Evolutionary conservation across 345 rosid genomes (phyloP).

Genomic region (Populus ilicifolia): DNA sequence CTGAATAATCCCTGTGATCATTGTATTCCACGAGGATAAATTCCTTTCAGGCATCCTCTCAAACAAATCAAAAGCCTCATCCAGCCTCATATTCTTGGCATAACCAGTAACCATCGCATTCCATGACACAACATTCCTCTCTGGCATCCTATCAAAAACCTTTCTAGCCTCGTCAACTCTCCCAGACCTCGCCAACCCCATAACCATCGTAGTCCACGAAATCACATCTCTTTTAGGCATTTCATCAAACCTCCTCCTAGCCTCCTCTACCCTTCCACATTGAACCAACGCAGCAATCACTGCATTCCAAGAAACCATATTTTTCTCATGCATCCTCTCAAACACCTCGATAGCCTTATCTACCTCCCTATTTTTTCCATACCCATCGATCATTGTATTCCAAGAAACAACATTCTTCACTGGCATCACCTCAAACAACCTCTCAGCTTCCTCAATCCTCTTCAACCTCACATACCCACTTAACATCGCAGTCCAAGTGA

Average conservation of each 20-base stretch:
- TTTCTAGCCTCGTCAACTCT: constrained; percentile 59
- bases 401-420: constrained; percentile 54
- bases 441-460: constrained; percentile 50
- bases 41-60: constrained; percentile 57
- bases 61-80: constrained; percentile 56
- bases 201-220: constrained; percentile 64
- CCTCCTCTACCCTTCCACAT: constrained; percentile 60
- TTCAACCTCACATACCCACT: constrained; percentile 49
- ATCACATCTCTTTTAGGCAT: constrained; percentile 65
- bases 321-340: constrained; percentile 57
- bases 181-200: constrained; percentile 55
- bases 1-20: constrained; percentile 59
- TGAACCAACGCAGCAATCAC: constrained; percentile 44
- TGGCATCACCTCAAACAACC: constrained; percentile 57
- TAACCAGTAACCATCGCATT: constrained; percentile 79
- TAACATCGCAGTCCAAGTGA: constrained; percentile 76
- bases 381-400: constrained; percentile 77
- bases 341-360: constrained; percentile 47
- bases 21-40: constrained; percentile 69
- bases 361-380: constrained; percentile 39
- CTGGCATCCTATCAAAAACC: constrained; percentile 57
- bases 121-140: constrained; percentile 62
- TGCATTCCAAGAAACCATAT: constrained; percentile 62
- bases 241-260: constrained; percentile 39
- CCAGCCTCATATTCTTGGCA: constrained; percentile 44